phyloP scores from a whole-genome alignment of 306 rosid genomes.

The Quercus engelmannii region DNA sequence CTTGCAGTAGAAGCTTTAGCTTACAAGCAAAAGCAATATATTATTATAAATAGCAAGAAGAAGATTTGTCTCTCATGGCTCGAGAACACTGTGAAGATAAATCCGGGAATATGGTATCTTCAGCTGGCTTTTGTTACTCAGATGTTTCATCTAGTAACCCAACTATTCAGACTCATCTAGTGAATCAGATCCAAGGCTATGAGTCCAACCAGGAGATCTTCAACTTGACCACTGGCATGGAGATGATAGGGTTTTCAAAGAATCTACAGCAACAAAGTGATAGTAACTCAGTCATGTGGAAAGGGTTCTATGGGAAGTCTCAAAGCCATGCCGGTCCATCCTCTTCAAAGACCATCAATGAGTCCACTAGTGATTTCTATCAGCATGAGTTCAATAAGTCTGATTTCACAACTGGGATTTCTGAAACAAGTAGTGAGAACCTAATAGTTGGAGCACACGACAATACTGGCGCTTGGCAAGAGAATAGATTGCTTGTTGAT shows the following conservation, averaged over 20 bases:
- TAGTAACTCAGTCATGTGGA: constrained; percentile 33
- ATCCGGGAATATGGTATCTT: constrained; percentile 39
- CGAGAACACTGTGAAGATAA: constrained; percentile 53
- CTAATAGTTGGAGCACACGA: constrained; percentile 38
- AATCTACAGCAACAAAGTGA: constrained; percentile 29
- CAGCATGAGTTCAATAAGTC: constrained; percentile 30
- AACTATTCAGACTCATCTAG: constrained; percentile 40
- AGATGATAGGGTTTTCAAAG: constrained; percentile 69
- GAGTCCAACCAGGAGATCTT: constrained; percentile 63
- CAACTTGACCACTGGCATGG: constrained; percentile 72
- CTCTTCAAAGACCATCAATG: constrained; percentile 42
- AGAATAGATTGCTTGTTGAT: constrained; percentile 47
- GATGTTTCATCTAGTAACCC: constrained; percentile 48
- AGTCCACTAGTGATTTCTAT: constrained; percentile 27
- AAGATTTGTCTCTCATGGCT: constrained; percentile 32
- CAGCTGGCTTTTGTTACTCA: constrained; percentile 52
- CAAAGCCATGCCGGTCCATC: constrained; percentile 33
- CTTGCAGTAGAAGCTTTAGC: not conserved
- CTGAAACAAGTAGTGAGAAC: constrained; percentile 43
- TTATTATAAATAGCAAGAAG: not conserved
- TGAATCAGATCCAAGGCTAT: constrained; percentile 65
- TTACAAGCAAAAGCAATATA: not conserved
- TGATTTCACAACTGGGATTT: constrained; percentile 45
- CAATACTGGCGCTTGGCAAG: constrained; percentile 40
- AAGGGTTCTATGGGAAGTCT: constrained; percentile 29